A percentile compares a stretch with the other conserved stretches of the same genome.
Conservation (phyloP, 1,139 yeast species). For the Blastobotrys malaysiensis region DNA sequence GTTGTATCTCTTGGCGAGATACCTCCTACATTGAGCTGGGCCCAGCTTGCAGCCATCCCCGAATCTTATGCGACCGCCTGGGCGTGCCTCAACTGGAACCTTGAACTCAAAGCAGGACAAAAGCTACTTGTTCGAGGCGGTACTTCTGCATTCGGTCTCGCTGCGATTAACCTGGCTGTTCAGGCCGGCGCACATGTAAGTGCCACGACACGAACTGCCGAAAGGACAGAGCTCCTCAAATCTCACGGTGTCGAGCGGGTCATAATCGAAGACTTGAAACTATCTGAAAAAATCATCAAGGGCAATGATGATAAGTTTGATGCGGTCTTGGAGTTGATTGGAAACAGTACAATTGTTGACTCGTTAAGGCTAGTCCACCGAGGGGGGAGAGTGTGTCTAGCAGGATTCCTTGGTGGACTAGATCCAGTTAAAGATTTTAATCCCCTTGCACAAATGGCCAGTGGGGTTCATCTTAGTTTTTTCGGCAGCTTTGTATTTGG, state of each 20-base stretch:
- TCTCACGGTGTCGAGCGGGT: not conserved
- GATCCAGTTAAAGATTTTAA: not conserved
- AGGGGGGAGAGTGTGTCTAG: not conserved
- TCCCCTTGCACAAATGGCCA: not conserved
- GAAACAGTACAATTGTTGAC: not conserved
- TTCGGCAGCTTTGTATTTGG: not conserved
- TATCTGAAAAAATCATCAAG: not conserved
- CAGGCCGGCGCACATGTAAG: not conserved
- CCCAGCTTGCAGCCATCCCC: not conserved
- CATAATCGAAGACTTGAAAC: not conserved
- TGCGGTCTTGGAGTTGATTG: not conserved
- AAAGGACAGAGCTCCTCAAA: not conserved
- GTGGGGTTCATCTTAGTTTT: not conserved
- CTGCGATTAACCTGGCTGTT: not conserved
- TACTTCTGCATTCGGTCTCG: not conserved
- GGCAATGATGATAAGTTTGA: not conserved
- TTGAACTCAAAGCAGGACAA: not conserved
- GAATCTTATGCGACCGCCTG: not conserved
- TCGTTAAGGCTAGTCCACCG: not conserved
- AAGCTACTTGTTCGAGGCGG: not conserved
- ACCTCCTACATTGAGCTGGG: not conserved
- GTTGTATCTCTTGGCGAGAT: not conserved
- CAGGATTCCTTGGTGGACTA: not conserved
- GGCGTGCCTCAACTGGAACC: not conserved
- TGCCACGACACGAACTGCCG: not conserved